phyloP scores from a whole-genome alignment of 176 grass and related monocot species.

The Zoysia pacifica region DNA sequence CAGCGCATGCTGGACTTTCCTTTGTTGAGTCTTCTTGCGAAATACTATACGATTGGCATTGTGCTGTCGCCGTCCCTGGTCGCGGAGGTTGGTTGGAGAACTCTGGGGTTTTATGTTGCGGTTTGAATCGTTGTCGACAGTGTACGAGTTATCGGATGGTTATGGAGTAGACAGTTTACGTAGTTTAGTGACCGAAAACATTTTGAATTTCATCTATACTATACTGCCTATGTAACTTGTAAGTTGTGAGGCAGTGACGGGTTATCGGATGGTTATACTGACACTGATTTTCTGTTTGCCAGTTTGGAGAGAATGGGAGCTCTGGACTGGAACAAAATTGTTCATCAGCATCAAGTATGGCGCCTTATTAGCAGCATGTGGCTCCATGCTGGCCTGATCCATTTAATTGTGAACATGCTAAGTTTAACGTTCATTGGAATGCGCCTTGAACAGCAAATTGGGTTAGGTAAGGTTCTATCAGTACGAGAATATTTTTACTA shows the following conservation, averaged over 20 bases:
- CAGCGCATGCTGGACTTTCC: background rate
- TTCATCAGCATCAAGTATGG: conserved; percentile 84
- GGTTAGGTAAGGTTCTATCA: conserved; percentile 69
- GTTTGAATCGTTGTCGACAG: background rate
- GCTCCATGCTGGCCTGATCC: conserved; percentile 88
- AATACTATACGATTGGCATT: background rate
- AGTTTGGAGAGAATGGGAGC: conserved; percentile 84
- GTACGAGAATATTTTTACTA: background rate
- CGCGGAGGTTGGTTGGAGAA: background rate
- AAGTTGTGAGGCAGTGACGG: background rate
- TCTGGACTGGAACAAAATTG: conserved; percentile 91
- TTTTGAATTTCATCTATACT: background rate
- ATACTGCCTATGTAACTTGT: background rate
- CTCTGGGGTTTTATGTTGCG: background rate
- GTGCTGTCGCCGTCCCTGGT: background rate
- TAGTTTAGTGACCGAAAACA: background rate
- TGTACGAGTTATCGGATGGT: too few relatives aligned
- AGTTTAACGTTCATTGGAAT: conserved; percentile 92
- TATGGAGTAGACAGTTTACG: background rate
- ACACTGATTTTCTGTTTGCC: conserved; percentile 28
- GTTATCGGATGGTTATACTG: background rate
- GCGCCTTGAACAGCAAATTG: conserved; percentile 93
- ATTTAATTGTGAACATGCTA: conserved; percentile 94
- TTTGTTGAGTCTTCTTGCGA: background rate
- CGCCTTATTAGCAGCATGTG: conserved; percentile 78